Conservation (phyloP, 2,329 filamentous ascomycete species). For the Penicillium sp. region DNA sequence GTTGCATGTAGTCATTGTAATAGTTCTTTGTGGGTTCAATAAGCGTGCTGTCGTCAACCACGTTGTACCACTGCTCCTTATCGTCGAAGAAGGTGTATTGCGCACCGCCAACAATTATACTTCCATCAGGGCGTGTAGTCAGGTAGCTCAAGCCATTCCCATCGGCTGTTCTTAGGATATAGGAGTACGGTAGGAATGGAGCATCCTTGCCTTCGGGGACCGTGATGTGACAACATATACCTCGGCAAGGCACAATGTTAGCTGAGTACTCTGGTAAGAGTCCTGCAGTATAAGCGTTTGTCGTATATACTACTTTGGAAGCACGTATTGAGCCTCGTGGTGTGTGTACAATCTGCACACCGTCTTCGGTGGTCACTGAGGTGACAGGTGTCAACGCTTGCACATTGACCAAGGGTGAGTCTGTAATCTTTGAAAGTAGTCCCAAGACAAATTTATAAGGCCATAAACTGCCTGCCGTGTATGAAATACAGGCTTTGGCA, state of each 20-base stretch:
- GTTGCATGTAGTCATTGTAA: constrained; percentile 46
- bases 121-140: constrained; percentile 60
- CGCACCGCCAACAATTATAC: constrained; percentile 68
- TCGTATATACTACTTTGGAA: constrained; percentile 73
- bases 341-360: constrained; percentile 59
- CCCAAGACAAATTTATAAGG: constrained; percentile 83
- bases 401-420: constrained; percentile 54
- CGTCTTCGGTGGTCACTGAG: constrained; percentile 47
- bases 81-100: constrained; percentile 49
- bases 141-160: constrained; percentile 64
- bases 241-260: constrained; percentile 78
- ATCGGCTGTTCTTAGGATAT: constrained; percentile 60
- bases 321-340: constrained; percentile 69
- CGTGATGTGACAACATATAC: constrained; percentile 49
- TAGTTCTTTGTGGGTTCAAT: constrained; percentile 51
- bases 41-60: constrained; percentile 56
- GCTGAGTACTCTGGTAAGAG: constrained; percentile 72
- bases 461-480: constrained; percentile 44
- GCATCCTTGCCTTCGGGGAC: constrained; percentile 32
- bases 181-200: constrained; percentile 54
- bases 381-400: constrained; percentile 58
- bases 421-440: constrained; percentile 65
- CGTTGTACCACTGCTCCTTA: constrained; percentile 50
- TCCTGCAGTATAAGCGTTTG: constrained; percentile 82
- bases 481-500: constrained; percentile 43